These are phyloP conservation scores for Saccharata proteae DNA, from an alignment of 2,329 filamentous ascomycete genomes.

Conservation along the genomic window DNA sequence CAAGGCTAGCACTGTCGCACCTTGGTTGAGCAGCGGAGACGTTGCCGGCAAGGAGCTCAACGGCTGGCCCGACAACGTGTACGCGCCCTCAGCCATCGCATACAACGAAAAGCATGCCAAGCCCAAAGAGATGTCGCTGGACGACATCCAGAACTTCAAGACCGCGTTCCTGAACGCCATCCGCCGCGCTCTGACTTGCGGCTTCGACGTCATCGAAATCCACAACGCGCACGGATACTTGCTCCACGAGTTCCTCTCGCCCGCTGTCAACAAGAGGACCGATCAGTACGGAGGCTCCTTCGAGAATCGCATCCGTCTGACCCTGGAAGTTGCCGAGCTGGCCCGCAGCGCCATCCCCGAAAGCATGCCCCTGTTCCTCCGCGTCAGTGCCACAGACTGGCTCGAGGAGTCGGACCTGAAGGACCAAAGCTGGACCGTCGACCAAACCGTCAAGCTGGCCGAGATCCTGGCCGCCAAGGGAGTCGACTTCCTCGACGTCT, in stretches of 20 bases:
- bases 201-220: constrained; percentile 69
- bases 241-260: constrained; percentile 56
- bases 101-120: constrained; percentile 49
- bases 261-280: constrained; percentile 55
- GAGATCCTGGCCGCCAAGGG: constrained; percentile 56
- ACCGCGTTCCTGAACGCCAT: constrained; percentile 51
- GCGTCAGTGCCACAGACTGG: constrained; percentile 67
- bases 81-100: constrained; percentile 46
- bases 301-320: constrained; percentile 58
- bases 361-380: constrained; percentile 58
- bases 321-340: constrained; percentile 53
- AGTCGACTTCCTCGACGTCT: constrained; percentile 75
- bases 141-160: constrained; percentile 57
- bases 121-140: constrained; percentile 55
- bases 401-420: constrained; percentile 44
- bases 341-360: constrained; percentile 52
- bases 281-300: constrained; percentile 58
- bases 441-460: constrained; percentile 53
- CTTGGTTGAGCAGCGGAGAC: constrained; percentile 48
- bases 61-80: constrained; percentile 43
- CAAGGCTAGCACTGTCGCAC: constrained; percentile 47
- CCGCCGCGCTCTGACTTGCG: constrained; percentile 41
- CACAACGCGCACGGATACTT: constrained; percentile 74
- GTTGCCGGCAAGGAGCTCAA: constrained; percentile 43
- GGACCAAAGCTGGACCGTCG: constrained; percentile 52